Conservation (phyloP, 1,284 basidiomycete species). For the Leccinum brunneo-olivaceum region DNA sequence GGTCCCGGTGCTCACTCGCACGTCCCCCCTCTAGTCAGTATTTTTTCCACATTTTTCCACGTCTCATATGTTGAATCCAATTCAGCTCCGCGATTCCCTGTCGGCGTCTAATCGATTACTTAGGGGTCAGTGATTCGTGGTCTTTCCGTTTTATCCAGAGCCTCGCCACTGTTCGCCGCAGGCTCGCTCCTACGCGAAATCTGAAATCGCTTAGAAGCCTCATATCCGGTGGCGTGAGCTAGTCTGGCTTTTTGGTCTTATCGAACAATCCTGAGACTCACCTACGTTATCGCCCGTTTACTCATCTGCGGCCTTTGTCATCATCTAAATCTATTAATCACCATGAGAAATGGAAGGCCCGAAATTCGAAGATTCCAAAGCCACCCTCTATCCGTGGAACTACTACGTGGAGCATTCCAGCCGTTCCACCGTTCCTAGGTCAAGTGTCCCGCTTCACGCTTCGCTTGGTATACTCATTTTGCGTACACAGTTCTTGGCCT, state of each 20-base stretch:
- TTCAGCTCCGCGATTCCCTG: constrained; percentile 11
- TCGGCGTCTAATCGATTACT: not conserved
- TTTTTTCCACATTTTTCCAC: not conserved
- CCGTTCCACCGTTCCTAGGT: constrained; percentile 1
- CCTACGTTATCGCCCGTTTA: not conserved
- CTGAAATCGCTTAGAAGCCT: constrained; percentile 2
- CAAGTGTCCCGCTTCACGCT: not conserved
- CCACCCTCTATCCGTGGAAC: constrained; percentile 12
- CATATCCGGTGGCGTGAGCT: not conserved
- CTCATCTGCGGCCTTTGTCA: constrained; percentile 4
- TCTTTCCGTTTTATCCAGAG: no score
- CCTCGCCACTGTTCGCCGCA: not conserved
- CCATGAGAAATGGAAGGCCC: constrained; percentile 7
- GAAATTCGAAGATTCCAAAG: not conserved
- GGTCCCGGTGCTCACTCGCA: not conserved
- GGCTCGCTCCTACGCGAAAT: not conserved
- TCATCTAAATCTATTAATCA: constrained; percentile 5
- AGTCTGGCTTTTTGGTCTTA: not conserved
- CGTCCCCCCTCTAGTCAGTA: not conserved
- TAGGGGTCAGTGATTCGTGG: no score
- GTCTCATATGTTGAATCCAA: not conserved
- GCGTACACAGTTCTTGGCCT: constrained; percentile 5
- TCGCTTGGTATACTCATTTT: not conserved
- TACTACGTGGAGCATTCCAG: not conserved
- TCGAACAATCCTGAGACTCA: not conserved